A percentile compares a stretch with the other conserved stretches of the same genome.
phyloP scores from a whole-genome alignment of 768 basidiomycete species.

The Mycena crocata region DNA sequence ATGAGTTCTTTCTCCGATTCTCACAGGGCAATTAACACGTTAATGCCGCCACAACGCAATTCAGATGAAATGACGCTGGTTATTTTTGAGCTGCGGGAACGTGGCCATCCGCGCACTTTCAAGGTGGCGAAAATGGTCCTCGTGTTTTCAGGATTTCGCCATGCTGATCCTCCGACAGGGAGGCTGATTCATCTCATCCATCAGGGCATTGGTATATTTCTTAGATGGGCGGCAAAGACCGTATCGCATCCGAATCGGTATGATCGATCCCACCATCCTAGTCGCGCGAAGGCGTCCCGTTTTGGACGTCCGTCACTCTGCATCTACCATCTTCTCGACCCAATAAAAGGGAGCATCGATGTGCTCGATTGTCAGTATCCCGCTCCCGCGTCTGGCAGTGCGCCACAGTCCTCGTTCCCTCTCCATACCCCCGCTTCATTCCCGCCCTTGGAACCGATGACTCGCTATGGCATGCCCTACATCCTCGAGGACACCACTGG shows the following conservation, averaged over 20 bases:
- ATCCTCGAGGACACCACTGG: slow-evolving; percentile 76
- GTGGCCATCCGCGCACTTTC: too few species aligned
- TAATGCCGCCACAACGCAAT: too few species aligned
- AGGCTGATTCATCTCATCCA: too few species aligned
- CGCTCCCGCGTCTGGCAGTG: not conserved
- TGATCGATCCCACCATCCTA: not conserved
- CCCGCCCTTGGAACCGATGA: too few species aligned
- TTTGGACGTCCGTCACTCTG: not conserved
- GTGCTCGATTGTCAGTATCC: not conserved
- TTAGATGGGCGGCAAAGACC: not conserved
- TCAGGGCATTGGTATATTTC: too few species aligned
- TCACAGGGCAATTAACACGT: too few species aligned
- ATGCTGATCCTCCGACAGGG: too few species aligned
- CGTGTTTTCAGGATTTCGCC: too few species aligned
- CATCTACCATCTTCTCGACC: not conserved
- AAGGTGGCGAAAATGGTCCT: too few species aligned
- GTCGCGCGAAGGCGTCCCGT: slow-evolving; percentile 1
- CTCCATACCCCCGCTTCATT: not conserved
- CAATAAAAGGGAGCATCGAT: not conserved
- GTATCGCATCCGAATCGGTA: not conserved
- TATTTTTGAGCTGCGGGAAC: too few species aligned
- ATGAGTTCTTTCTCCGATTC: too few species aligned
- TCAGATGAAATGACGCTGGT: too few species aligned
- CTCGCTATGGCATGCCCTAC: slow-evolving; percentile 66
- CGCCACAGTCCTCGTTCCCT: not conserved